phyloP scores from a whole-genome alignment of 23 red algal species.

The Cyanidium caldarium region DNA sequence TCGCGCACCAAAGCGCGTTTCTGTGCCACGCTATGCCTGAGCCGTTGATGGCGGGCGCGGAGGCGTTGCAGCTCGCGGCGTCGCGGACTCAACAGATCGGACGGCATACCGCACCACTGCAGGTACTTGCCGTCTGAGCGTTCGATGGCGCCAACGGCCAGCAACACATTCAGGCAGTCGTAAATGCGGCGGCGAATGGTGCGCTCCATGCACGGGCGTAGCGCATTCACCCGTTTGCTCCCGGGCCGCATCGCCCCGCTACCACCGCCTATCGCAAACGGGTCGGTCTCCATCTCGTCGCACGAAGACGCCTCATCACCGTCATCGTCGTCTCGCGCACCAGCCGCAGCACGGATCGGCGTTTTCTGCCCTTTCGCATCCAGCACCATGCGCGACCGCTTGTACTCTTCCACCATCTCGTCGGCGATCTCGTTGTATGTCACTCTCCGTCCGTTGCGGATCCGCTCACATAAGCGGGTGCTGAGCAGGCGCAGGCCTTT shows the following conservation, averaged over 20 bases:
- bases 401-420: neutral
- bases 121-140: neutral
- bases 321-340: neutral
- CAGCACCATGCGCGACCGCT: neutral
- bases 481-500: neutral
- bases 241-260: neutral
- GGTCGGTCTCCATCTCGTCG: neutral
- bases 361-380: neutral
- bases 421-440: neutral
- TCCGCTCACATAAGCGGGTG: neutral
- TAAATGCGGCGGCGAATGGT: conserved; percentile 1
- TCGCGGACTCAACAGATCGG: neutral
- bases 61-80: neutral
- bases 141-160: neutral
- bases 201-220: neutral
- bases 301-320: neutral
- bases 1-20: neutral
- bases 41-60: neutral
- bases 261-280: neutral
- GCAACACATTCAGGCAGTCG: neutral
- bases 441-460: neutral
- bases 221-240: neutral
- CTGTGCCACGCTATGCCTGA: neutral
- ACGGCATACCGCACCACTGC: neutral
- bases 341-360: too few relatives aligned